Conservation (phyloP, 1,284 basidiomycete genomes). For the Melampsora larici-populina region DNA sequence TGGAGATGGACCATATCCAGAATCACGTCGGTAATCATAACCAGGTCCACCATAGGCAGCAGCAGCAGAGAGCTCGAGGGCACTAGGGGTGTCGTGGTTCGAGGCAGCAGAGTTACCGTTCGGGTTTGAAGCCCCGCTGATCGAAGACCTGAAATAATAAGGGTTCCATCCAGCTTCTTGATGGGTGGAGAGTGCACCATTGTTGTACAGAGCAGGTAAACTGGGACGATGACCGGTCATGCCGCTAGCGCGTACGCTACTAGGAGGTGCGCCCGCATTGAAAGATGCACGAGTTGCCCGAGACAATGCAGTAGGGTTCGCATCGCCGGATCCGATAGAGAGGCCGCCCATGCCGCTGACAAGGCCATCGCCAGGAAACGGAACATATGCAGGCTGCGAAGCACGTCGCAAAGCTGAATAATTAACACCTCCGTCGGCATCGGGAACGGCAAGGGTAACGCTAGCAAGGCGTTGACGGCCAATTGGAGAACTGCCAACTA, state of each 20-base stretch:
- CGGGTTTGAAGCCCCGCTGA: slow-evolving; percentile 8
- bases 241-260: slow-evolving; percentile 3
- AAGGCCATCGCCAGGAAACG: slow-evolving; percentile 14
- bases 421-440: slow-evolving; percentile 16
- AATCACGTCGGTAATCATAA: slow-evolving; percentile 43
- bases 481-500: slow-evolving; percentile 24
- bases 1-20: slow-evolving; percentile 37
- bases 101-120: neutral
- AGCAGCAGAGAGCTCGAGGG: slow-evolving; percentile 32
- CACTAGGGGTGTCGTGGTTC: slow-evolving; percentile 15
- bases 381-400: slow-evolving; percentile 28
- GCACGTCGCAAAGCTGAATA: slow-evolving; percentile 36
- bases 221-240: slow-evolving; percentile 33
- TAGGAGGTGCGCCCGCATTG: slow-evolving; percentile 23
- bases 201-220: slow-evolving; percentile 33
- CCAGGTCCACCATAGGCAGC: slow-evolving; percentile 25
- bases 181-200: neutral
- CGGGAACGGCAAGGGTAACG: slow-evolving; percentile 25
- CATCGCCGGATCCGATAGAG: neutral
- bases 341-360: slow-evolving; percentile 14
- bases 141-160: slow-evolving; percentile 30
- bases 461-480: slow-evolving; percentile 30
- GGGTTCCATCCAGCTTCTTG: slow-evolving; percentile 41
- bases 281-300: slow-evolving; percentile 33
- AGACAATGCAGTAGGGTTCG: neutral